Percentiles rank a stretch among this genome's conserved stretches.
phyloP scores from a whole-genome alignment of 2,329 filamentous ascomycete species.

The Penicillium palitans region DNA sequence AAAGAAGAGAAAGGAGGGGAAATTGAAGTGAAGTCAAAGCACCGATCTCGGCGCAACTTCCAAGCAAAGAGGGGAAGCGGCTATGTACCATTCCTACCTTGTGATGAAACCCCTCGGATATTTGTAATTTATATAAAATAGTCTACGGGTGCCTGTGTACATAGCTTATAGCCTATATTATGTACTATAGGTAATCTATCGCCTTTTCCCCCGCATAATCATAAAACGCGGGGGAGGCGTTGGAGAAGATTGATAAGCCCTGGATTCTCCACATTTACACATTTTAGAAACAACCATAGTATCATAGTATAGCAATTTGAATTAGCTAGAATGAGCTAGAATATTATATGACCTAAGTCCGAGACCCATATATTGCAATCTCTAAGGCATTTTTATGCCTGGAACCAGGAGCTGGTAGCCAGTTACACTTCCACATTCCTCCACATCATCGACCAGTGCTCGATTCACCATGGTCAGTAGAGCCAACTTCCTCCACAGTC shows the following conservation, averaged over 20 bases:
- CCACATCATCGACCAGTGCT: slow-evolving; percentile 12
- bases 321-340: not conserved
- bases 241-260: not conserved
- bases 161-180: too few relatives aligned
- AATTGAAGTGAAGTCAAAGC: not conserved
- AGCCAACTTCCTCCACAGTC: slow-evolving; percentile 31
- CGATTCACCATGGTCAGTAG: slow-evolving; percentile 4
- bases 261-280: not conserved
- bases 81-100: slow-evolving; percentile 1
- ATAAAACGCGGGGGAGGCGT: not conserved
- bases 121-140: not conserved
- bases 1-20: slow-evolving; percentile 6
- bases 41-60: slow-evolving; percentile 5
- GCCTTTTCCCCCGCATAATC: not conserved
- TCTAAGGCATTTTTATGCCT: not conserved
- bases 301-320: not conserved
- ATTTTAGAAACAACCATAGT: not conserved
- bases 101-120: not conserved
- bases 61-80: slow-evolving; percentile 6
- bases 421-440: not conserved
- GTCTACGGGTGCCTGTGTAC: too few relatives aligned
- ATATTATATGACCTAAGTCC: not conserved
- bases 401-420: not conserved
- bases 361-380: not conserved
- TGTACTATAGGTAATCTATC: too few relatives aligned